Conservation (phyloP, 495 filamentous ascomycete genomes). For the Penicillium parvum region DNA sequence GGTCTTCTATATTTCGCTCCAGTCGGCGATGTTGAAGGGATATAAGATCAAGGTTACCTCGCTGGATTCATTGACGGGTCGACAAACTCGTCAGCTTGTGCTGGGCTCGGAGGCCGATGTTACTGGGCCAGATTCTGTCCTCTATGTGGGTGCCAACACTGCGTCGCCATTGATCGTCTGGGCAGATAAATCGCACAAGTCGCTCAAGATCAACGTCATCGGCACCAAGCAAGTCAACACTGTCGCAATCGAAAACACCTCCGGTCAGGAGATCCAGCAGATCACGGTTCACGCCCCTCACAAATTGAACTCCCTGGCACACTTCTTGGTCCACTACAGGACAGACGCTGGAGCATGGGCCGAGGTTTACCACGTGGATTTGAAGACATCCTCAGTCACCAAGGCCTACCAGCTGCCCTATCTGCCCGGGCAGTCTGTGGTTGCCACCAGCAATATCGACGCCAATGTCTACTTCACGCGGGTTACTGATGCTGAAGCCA, state of each 20-base stretch:
- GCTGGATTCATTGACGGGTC: conserved; percentile 67
- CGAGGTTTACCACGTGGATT: conserved; percentile 78
- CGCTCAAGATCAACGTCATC: conserved; percentile 74
- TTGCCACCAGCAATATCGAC: conserved; percentile 71
- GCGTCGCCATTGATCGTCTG: conserved; percentile 77
- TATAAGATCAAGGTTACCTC: conserved; percentile 70
- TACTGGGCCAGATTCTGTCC: conserved; percentile 57
- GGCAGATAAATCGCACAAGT: conserved; percentile 64
- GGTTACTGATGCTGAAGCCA: conserved; percentile 64
- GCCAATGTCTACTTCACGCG: conserved; percentile 87
- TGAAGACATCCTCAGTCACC: conserved; percentile 56
- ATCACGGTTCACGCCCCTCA: conserved; percentile 72
- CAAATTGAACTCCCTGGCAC: conserved; percentile 61
- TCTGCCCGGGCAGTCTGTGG: conserved; percentile 62
- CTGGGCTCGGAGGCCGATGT: conserved; percentile 73
- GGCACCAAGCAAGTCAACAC: conserved; percentile 60
- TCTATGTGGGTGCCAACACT: conserved; percentile 80
- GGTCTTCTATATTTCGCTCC: conserved; percentile 73
- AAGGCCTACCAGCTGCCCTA: conserved; percentile 75
- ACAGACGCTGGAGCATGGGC: conserved; percentile 69
- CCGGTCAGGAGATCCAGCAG: conserved; percentile 55
- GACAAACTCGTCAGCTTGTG: conserved; percentile 57
- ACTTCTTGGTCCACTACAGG: conserved; percentile 82
- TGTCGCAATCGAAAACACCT: conserved; percentile 47
- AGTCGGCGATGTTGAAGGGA: conserved; percentile 59